Base-by-base conservation (phyloP, 139 green algal species). In the Chloropicon primus region DNA sequence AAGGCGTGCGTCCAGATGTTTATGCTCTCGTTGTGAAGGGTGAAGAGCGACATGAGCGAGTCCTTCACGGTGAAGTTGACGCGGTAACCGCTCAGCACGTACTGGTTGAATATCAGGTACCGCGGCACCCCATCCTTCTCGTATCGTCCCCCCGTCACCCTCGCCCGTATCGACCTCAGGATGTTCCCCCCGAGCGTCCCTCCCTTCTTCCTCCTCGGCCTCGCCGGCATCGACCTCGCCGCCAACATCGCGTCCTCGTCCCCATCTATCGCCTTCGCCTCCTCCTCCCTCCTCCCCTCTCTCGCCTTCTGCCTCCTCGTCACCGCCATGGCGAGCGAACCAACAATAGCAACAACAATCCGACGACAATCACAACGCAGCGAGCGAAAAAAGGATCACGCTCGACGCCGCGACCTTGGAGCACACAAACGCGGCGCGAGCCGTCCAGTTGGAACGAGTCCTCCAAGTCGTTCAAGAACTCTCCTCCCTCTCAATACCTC, bases 1-100 rank as follows among this genome's bases (percentile, higher is more conserved):
- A 87, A 75, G 3, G 96, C 77, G 78, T 96, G 94, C 3, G 87
- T 95, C 88, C 88, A 97, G 0, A 97, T 90, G 78, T 97, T 97
- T 22, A 91, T 86, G 0, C 92, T 96, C 82, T 98, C 94, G 81
- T 98, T 98, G 87, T 98, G 94, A 29, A 96, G 27, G 3, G 72
- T 73, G 73, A 97, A 98, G 0, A 97, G 76, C 0, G 89, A 93
- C 22, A 77, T 54, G 2, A 97, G 21, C 1, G 71, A 84, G 2
- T 90, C 82, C 29, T 82, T 82, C 2, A 93, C 76, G 22, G 77
- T 82, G n/a, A 86, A 83, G 22, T 87, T 80, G 0, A 79, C 62
- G 17, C 94, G 78, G 73, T 98, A 98, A 26, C 83, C 82, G 41
- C 41, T 62, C 41, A 62, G 41, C 5, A 62, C 17, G 41, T 62